Conservation (phyloP, 2,329 filamentous ascomycete genomes). For the Fragosphaeria purpurea region DNA sequence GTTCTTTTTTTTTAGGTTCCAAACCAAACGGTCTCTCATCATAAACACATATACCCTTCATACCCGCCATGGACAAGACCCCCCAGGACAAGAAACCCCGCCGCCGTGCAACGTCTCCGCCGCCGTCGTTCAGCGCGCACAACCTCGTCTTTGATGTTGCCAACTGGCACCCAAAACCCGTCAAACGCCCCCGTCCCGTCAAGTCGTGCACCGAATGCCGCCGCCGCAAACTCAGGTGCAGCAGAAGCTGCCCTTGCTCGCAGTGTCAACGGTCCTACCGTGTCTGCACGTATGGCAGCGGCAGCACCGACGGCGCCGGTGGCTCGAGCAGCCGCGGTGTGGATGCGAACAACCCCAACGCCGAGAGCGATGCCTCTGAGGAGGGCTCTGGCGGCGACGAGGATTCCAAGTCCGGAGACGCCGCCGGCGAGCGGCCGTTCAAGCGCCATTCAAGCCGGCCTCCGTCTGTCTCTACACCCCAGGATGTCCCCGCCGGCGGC, state of each 20-base stretch:
- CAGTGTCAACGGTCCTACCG: slow-evolving; percentile 50
- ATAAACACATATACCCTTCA: no score
- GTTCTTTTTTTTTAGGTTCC: no score
- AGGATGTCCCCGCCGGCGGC: slow-evolving; percentile 11
- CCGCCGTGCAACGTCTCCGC: background rate
- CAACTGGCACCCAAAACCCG: slow-evolving; percentile 22
- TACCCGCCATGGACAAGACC: slow-evolving; percentile 1
- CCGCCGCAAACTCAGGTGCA: slow-evolving; percentile 47
- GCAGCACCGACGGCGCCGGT: slow-evolving; percentile 29
- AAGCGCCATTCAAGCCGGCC: slow-evolving; percentile 24
- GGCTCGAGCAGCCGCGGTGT: slow-evolving; percentile 19
- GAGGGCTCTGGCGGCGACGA: slow-evolving; percentile 16
- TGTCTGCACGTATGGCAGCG: slow-evolving; percentile 38
- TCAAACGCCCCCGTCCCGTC: slow-evolving; percentile 44
- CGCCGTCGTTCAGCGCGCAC: background rate
- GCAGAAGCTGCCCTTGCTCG: slow-evolving; percentile 45
- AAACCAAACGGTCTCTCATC: no score
- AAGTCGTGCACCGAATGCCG: slow-evolving; percentile 48
- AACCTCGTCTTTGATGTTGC: slow-evolving; percentile 13
- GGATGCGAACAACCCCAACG: slow-evolving; percentile 40
- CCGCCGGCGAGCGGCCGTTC: slow-evolving; percentile 20
- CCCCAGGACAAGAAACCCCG: background rate
- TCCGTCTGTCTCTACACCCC: background rate
- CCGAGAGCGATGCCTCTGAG: slow-evolving; percentile 22
- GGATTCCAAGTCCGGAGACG: slow-evolving; percentile 6